These are phyloP conservation scores for Lunularia cruciata DNA, from an alignment of 225 moss, liverwort and hornwort species.

Conservation along the genomic window DNA sequence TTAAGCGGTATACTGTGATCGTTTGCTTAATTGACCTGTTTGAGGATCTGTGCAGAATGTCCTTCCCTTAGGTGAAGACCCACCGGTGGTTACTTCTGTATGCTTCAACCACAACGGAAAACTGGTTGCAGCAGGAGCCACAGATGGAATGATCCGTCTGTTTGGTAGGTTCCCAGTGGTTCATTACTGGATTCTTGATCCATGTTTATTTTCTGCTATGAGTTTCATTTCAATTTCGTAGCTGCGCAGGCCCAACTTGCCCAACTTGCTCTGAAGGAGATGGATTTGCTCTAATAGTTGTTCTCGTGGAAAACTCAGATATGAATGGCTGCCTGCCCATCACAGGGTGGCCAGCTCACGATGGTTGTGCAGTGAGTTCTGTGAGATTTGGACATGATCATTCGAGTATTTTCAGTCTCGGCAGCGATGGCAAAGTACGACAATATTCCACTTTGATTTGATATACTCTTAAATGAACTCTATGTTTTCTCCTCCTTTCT, in stretches of 20 bases:
- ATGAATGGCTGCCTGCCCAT: conserved; percentile 78
- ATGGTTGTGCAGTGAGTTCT: conserved; percentile 76
- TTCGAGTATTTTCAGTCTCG: conserved; percentile 78
- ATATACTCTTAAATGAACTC: background rate
- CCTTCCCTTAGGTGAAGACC: conserved; percentile 86
- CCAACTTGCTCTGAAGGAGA: no score
- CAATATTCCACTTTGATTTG: no score
- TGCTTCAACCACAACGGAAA: conserved; percentile 97
- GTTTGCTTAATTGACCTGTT: background rate
- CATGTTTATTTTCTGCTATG: background rate
- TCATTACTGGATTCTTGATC: background rate
- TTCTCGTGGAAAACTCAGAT: no score
- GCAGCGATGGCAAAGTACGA: conserved; percentile 79
- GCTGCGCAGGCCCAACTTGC: background rate
- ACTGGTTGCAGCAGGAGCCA: conserved; percentile 77
- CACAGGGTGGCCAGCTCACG: conserved; percentile 86
- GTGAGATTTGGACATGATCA: conserved; percentile 85
- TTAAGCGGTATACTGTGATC: background rate
- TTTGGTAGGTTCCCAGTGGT: no score
- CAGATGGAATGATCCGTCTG: conserved; percentile 95
- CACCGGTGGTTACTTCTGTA: conserved; percentile 87
- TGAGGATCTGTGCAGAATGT: conserved; percentile 51
- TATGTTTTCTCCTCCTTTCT: no score
- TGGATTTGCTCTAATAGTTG: no score
- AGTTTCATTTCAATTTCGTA: background rate